Conservation (phyloP, 441 rosid genomes). For the Erodium moschatum region DNA sequence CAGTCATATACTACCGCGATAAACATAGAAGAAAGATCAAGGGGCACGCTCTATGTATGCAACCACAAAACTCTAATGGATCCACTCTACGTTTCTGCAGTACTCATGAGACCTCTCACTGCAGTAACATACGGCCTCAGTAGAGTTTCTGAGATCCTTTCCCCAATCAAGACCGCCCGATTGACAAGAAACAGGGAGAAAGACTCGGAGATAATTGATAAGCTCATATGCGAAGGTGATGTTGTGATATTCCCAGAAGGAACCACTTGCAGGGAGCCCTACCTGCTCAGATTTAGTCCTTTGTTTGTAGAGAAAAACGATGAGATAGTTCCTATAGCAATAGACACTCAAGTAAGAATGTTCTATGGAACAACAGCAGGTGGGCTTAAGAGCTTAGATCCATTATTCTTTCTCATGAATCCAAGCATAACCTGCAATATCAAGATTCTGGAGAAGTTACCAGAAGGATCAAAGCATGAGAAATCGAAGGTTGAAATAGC, state of each 20-base stretch:
- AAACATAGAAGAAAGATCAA: slow-evolving; percentile 8
- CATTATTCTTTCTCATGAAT: slow-evolving; percentile 40
- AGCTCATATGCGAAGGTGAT: slow-evolving; percentile 34
- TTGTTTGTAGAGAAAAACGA: slow-evolving; percentile 50
- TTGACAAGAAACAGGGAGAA: slow-evolving; percentile 37
- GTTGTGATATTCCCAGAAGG: slow-evolving; percentile 70
- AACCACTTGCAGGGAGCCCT: slow-evolving; percentile 75
- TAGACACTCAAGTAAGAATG: slow-evolving; percentile 39
- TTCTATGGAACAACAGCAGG: slow-evolving; percentile 69
- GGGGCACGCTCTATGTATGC: slow-evolving; percentile 40
- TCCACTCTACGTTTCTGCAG: slow-evolving; percentile 33
- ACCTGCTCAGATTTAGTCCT: slow-evolving; percentile 63
- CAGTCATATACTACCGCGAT: not conserved
- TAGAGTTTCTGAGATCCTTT: slow-evolving; percentile 37
- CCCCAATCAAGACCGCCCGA: slow-evolving; percentile 45
- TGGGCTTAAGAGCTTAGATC: slow-evolving; percentile 53
- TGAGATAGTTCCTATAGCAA: slow-evolving; percentile 51
- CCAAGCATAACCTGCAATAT: slow-evolving; percentile 32
- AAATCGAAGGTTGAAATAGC: slow-evolving; percentile 44
- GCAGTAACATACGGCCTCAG: slow-evolving; percentile 63
- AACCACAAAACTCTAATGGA: slow-evolving; percentile 63
- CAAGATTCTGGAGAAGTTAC: slow-evolving; percentile 35
- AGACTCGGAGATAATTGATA: slow-evolving; percentile 39
- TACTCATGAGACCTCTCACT: slow-evolving; percentile 33
- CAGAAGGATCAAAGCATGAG: slow-evolving; percentile 27